Base-by-base conservation (phyloP, 805 yeast genomes). In the Ogataea glucozyma region DNA sequence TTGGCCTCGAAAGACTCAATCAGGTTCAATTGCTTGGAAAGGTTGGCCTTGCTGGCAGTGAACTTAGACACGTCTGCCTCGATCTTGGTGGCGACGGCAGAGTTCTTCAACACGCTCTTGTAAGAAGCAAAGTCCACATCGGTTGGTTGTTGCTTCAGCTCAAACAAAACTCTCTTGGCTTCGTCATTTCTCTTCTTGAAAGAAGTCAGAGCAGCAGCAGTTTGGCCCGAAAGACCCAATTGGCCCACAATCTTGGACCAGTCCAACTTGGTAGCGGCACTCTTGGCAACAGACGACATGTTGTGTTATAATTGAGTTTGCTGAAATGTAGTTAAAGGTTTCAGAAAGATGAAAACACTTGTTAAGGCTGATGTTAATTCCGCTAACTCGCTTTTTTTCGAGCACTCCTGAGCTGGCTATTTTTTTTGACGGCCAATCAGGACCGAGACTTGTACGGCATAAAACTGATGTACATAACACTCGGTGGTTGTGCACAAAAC, bases 141-240 rank as follows among this genome's bases (percentile, higher is more conserved):
- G 45, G 88, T 75, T 51, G 89, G 71, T 71, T 88, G 91, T 53
- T 76, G 72, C 64, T 81, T 74, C 57, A 91, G 76, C 52, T 81
- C 84, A 57, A 76, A 71, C 58, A 87, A 73, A 60, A 77, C 78
- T 73, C 88, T 84, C 76, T 89, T 85, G 57, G 98, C 98, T 68
- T 93, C 98, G 64, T 93, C 99, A 70, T 89, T 85, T 80, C 99
- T 88, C 87, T 93, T 91, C 74, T 90, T 90, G 85, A 93, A 93
- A 22, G 95, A 79, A 41, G 93, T 80, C 67, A 93, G 75, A 32
- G 96, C 80, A 41, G 86, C 64, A 47, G 96, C 95, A 50, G 99
- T 93, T 64, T 83, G 72, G 51, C 99, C 99, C 48, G 96, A 81
- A 64, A 93, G 78, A 47, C 97, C 97, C 64, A 93, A 78, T 56